Conservation (phyloP, 2,329 filamentous ascomycete species). For the Chalaropsis ovoidea region DNA sequence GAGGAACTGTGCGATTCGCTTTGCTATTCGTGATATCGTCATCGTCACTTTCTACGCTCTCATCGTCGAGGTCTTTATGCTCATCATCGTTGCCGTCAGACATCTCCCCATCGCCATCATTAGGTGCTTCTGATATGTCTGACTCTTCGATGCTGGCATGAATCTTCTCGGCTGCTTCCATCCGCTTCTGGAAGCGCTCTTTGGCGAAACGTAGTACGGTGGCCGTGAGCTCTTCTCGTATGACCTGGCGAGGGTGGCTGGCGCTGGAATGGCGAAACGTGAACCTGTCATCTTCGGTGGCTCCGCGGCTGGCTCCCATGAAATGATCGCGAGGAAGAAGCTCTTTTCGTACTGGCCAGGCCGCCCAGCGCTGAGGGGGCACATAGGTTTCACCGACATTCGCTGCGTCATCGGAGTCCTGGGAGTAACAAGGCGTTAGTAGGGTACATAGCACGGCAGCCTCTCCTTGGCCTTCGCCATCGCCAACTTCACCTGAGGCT, state of each 20-base stretch:
- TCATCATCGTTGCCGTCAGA: background rate
- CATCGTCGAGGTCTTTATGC: conserved; percentile 4
- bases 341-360: conserved; percentile 64
- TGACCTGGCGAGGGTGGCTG: conserved; percentile 2
- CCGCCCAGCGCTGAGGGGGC: conserved; percentile 59
- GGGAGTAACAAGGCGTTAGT: background rate
- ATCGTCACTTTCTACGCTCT: background rate
- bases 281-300: conserved; percentile 6
- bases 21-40: background rate
- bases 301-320: conserved; percentile 1
- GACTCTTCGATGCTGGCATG: conserved; percentile 19
- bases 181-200: conserved; percentile 15
- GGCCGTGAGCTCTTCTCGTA: conserved; percentile 22
- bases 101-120: conserved; percentile 14
- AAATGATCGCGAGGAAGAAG: conserved; percentile 43
- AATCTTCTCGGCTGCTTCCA: conserved; percentile 12
- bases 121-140: conserved; percentile 13
- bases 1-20: conserved; percentile 26
- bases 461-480: background rate
- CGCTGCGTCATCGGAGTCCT: conserved; percentile 21
- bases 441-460: background rate
- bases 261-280: background rate
- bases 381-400: conserved; percentile 28
- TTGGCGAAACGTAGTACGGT: conserved; percentile 16
- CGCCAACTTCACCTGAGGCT: background rate